phyloP scores from a whole-genome alignment of 1,139 yeast genomes.

The Taiozyma onychis region DNA sequence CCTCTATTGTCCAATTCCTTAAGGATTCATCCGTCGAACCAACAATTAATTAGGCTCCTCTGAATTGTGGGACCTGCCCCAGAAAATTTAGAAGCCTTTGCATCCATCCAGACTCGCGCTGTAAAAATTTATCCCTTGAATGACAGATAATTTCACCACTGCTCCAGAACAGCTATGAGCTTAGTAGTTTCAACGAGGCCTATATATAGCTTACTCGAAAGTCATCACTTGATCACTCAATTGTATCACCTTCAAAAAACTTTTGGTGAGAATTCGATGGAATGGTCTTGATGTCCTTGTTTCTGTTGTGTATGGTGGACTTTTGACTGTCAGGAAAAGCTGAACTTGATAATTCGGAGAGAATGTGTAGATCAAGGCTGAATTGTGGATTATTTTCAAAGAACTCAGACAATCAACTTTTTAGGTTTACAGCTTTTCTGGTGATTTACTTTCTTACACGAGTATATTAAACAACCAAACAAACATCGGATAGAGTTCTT shows the following conservation, averaged over 20 bases:
- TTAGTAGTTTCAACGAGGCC: too few relatives aligned
- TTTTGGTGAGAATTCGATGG: neutral
- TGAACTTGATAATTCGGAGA: too few relatives aligned
- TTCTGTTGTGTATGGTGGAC: too few relatives aligned
- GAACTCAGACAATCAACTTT: too few relatives aligned
- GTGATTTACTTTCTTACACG: too few relatives aligned
- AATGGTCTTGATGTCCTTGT: neutral
- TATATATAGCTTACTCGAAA: neutral
- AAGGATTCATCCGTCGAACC: neutral
- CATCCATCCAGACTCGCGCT: too few relatives aligned
- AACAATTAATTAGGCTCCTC: neutral
- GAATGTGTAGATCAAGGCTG: too few relatives aligned
- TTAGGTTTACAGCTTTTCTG: too few relatives aligned
- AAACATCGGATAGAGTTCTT: too few relatives aligned
- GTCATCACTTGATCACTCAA: neutral
- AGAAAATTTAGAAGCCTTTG: neutral
- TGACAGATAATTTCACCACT: neutral
- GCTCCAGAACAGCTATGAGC: neutral
- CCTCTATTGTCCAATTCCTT: neutral
- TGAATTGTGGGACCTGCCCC: neutral
- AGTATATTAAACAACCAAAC: too few relatives aligned
- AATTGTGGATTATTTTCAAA: too few relatives aligned
- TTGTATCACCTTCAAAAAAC: neutral
- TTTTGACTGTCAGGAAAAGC: too few relatives aligned
- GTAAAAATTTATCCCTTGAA: neutral